Evolutionary conservation across 179 eudicot genomes (phyloP), one percentile per base, ranked within the genome.

Genomic region (Vitellaria paradoxa): DNA sequence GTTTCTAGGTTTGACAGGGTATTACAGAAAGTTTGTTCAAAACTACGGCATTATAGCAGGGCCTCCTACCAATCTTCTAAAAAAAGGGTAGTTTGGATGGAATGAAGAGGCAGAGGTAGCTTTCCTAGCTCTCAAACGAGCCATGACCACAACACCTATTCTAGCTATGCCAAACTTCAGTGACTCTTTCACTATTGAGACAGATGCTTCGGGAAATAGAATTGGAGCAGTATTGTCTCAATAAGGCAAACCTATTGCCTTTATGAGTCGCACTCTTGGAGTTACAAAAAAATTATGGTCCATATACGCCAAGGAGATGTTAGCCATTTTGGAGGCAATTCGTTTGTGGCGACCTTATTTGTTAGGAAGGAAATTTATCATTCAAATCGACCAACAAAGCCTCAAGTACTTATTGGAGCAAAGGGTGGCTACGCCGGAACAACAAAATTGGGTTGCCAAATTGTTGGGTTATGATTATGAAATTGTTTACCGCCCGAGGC

Each of bases 1-100:
- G 0, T 73, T 56, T 21, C 24, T 73, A 30, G 76, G 76, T 0
- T 67, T 73, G 1, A 73, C 66, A 42, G 14, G 65, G 0, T 73
- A 73, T 15, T 73, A 73, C 15, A 9, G 50, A 3, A 57, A 73
- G n/a, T 73, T 73, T 42, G 66, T 73, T 0, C 76, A 30, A 0
- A 45, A 50, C 3, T 73, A 57, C 42, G 23, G 76, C 8, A 20
- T 73, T 0, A 12, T 73, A 45, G 76, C 52, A 0, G 26, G 15
- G 0, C 53, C 53, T 0, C 53, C 59, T 23, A 73, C 52, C 9
- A 73, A 72, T 24, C 13, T 72, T 0, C 37, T 37, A 23, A 73
- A 59, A 30, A 23, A 73, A 17, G 18, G 53, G 66, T 3, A 59
- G 2, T 57, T 73, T 37, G 26, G 23, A 20, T 73, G 76, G 76